phyloP scores from a whole-genome alignment of 352 stramenopile species.

The Globisporangium camurandrum region DNA sequence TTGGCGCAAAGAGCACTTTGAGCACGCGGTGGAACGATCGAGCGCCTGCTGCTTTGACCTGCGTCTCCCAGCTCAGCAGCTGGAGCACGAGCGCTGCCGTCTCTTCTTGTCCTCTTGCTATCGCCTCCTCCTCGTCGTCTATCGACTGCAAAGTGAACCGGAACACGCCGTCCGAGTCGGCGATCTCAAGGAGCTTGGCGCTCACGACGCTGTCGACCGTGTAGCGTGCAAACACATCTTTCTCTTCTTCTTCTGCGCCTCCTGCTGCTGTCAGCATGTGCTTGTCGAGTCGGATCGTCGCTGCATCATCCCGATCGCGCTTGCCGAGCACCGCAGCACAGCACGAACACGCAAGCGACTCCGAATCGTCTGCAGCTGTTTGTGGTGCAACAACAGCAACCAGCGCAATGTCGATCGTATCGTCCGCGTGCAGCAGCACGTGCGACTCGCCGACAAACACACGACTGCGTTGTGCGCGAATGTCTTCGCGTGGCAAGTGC shows the following conservation, averaged over 20 bases:
- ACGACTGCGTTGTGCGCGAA: slow-evolving; percentile 36
- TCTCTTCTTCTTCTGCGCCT: not conserved
- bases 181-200: slow-evolving; percentile 54
- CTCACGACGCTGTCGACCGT: slow-evolving; percentile 66
- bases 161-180: slow-evolving; percentile 69
- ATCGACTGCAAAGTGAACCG: slow-evolving; percentile 32
- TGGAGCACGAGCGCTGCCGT: slow-evolving; percentile 19
- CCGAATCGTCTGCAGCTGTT: slow-evolving; percentile 12
- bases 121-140: not conserved
- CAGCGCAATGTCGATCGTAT: slow-evolving; percentile 16
- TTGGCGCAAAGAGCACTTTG: slow-evolving; percentile 45
- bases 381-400: not conserved
- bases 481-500: slow-evolving; percentile 64
- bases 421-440: slow-evolving; percentile 44
- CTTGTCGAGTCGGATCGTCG: slow-evolving; percentile 58
- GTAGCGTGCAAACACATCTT: slow-evolving; percentile 55
- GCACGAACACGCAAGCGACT: slow-evolving; percentile 27
- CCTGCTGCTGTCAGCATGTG: slow-evolving; percentile 27
- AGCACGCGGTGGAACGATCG: slow-evolving; percentile 45
- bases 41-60: slow-evolving; percentile 24
- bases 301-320: slow-evolving; percentile 22
- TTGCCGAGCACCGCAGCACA: slow-evolving; percentile 35
- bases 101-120: not conserved
- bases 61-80: slow-evolving; percentile 68
- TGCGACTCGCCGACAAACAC: slow-evolving; percentile 62